phyloP scores from a whole-genome alignment of 441 rosid genomes.

The Gossypium schwendimanii region DNA sequence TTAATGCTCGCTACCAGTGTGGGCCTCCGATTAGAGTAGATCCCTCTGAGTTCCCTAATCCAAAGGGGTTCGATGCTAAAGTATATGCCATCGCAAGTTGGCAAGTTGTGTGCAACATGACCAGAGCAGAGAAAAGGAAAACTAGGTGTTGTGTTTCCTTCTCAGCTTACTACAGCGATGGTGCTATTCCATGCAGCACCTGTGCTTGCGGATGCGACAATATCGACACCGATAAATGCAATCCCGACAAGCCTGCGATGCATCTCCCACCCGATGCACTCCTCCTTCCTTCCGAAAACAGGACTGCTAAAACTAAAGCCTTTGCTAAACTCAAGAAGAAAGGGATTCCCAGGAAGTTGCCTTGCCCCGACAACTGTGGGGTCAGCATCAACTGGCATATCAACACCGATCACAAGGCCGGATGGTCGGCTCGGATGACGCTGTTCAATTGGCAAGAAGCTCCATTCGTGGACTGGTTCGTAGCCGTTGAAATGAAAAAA shows the following conservation, averaged over 20 bases:
- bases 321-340: slow-evolving; percentile 56
- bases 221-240: slow-evolving; percentile 36
- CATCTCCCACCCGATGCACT: slow-evolving; percentile 67
- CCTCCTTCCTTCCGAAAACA: slow-evolving; percentile 62
- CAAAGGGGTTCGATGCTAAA: slow-evolving; percentile 53
- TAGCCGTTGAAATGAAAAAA: slow-evolving; percentile 50
- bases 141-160: slow-evolving; percentile 77
- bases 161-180: slow-evolving; percentile 77
- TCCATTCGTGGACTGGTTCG: slow-evolving; percentile 64
- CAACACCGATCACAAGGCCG: slow-evolving; percentile 50
- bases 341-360: slow-evolving; percentile 47
- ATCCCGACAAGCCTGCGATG: slow-evolving; percentile 38
- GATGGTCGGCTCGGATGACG: slow-evolving; percentile 73
- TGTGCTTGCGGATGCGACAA: slow-evolving; percentile 81
- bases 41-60: slow-evolving; percentile 58
- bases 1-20: slow-evolving; percentile 64
- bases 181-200: slow-evolving; percentile 71
- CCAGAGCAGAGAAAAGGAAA: slow-evolving; percentile 43
- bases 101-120: slow-evolving; percentile 73
- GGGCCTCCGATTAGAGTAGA: slow-evolving; percentile 63
- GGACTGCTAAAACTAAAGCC: slow-evolving; percentile 55
- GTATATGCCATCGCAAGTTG: slow-evolving; percentile 59
- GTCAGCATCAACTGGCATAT: slow-evolving; percentile 89
- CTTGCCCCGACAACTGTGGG: slow-evolving; percentile 84
- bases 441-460: slow-evolving; percentile 64